Base-by-base conservation (phyloP, 768 basidiomycete genomes). In the Amanita jacksonii region DNA sequence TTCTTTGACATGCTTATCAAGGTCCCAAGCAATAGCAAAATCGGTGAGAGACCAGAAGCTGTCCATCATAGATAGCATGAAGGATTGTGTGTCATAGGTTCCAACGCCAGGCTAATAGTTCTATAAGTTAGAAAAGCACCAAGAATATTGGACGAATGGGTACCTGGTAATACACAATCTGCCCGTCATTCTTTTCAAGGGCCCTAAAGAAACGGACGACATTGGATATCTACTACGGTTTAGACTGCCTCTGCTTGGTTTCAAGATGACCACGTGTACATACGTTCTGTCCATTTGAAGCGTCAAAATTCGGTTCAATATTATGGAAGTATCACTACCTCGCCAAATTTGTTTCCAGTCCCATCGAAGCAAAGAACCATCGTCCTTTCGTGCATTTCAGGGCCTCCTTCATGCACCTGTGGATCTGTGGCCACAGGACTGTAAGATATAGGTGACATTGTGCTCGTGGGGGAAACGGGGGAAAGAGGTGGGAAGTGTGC, bases 1-100 rank as follows among this genome's bases (percentile, higher is more conserved):
- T 45, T 59, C 59, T 43, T 59, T 61, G 23, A 57, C 59, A 46
- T 61, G 59, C 23, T 57, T 57, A 28, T 57, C 49, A 13, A 61
- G 41, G 45, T 55, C 47, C 15, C 52, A 32, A 6, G 57, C 57
- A 28, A 59, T 46, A 3, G 50, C 57, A 27, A 50, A 41, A 45
- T 61, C 57, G 8, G 57, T 5, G 4, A 34, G 56, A 51, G 13
- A 49, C 40, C 7, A 57, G 19, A 1, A 27, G 38, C 2, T 51
- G 54, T 9, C 53, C 39, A 3, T 52, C 45, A 8, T 41, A 42
- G 4, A 57, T 57, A 2, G 55, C 15, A 28, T 54, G 52, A 19
- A 52, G 13, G 24, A 20, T 50, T 51, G 48, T 24, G 53, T 49
- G 34, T 53, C 52, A 35, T 58, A 58, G 1, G 57, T 56, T 7